These are phyloP conservation scores for Sugiyamaella valdiviana DNA, from an alignment of 805 yeast genomes.

Conservation along the genomic window DNA sequence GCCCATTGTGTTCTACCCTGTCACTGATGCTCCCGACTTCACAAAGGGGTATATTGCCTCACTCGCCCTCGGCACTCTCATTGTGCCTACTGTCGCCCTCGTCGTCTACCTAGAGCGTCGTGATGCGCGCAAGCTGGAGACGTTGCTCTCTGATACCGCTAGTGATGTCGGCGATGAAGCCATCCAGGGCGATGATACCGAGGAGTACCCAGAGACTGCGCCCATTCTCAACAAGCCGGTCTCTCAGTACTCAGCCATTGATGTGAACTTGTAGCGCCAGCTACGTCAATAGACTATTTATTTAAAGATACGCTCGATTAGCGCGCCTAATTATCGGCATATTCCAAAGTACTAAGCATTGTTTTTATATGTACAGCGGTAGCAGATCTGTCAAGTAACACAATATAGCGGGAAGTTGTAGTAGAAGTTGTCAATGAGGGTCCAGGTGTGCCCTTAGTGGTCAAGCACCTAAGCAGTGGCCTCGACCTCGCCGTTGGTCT, in stretches of 20 bases:
- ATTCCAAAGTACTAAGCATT: background rate
- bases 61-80: conserved; percentile 12
- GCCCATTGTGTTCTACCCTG: conserved; percentile 15
- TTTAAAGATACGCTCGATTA: no score
- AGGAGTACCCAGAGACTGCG: background rate
- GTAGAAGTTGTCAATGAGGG: background rate
- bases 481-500: conserved; percentile 11
- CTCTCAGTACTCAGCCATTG: background rate
- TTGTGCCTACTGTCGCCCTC: conserved; percentile 14
- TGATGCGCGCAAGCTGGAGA: conserved; percentile 3
- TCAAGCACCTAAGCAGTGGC: conserved; percentile 6
- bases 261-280: background rate
- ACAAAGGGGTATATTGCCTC: conserved; percentile 13
- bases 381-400: background rate
- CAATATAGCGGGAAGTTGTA: background rate
- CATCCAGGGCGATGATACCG: background rate
- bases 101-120: conserved; percentile 13
- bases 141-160: background rate
- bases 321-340: no score
- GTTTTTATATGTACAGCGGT: background rate
- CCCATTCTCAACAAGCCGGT: background rate
- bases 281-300: background rate
- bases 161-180: background rate
- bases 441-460: background rate
- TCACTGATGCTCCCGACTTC: conserved; percentile 15